Conservation (phyloP, 1,284 basidiomycete species). For the Cerrena zonata region DNA sequence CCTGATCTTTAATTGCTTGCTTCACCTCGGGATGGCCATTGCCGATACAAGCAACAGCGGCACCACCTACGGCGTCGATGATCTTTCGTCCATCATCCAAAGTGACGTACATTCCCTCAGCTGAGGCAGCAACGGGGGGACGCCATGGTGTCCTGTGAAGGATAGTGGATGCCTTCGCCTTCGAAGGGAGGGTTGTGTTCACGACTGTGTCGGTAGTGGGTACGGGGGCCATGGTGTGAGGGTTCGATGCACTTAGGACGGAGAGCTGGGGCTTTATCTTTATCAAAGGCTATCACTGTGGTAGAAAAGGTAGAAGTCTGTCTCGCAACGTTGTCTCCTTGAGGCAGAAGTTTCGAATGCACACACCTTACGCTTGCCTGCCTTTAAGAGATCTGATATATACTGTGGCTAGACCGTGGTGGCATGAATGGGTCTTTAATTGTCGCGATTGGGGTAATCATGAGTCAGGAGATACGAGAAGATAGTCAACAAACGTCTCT, state of each 20-base stretch:
- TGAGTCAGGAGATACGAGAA: background rate
- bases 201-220: background rate
- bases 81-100: conserved; percentile 62
- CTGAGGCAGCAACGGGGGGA: conserved; percentile 61
- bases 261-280: too few species aligned
- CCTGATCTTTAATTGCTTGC: conserved; percentile 70
- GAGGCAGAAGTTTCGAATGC: background rate
- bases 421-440: background rate
- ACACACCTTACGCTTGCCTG: background rate
- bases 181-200: background rate
- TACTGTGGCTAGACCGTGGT: background rate
- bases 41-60: conserved; percentile 77
- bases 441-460: background rate
- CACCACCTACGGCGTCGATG: conserved; percentile 77
- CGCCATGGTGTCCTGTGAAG: conserved; percentile 53
- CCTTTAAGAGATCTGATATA: background rate
- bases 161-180: conserved; percentile 25
- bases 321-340: background rate
- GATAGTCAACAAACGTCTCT: background rate
- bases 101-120: conserved; percentile 63
- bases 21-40: conserved; percentile 66
- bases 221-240: background rate
- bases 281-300: background rate
- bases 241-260: background rate
- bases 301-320: background rate